phyloP scores from a whole-genome alignment of 805 yeast species.

The Cyberlindnera meyerae region DNA sequence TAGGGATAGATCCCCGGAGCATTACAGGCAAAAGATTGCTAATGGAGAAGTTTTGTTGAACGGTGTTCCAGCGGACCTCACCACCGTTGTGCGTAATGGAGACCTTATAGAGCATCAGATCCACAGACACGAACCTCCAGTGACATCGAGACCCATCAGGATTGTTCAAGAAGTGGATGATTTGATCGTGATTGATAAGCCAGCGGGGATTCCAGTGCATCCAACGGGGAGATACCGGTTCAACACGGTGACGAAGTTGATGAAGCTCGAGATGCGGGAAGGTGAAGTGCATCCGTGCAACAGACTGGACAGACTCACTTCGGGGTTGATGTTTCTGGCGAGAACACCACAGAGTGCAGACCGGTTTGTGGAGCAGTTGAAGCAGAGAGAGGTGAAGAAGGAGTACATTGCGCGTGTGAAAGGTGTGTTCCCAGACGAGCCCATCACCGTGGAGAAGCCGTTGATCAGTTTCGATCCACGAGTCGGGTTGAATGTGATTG shows the following conservation, averaged over 20 bases:
- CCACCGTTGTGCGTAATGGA: conserved; percentile 71
- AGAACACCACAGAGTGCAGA: conserved; percentile 53
- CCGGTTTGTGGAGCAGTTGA: conserved; percentile 50
- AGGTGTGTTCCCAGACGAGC: conserved; percentile 75
- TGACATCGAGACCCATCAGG: conserved; percentile 30
- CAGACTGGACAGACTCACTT: conserved; percentile 83
- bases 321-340: conserved; percentile 77
- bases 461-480: conserved; percentile 69
- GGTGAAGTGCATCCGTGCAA: conserved; percentile 77
- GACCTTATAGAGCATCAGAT: conserved; percentile 70
- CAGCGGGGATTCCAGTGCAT: conserved; percentile 92
- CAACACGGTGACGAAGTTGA: conserved; percentile 69
- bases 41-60: conserved; percentile 76
- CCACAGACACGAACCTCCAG: conserved; percentile 82
- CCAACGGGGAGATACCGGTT: conserved; percentile 85
- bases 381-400: conserved; percentile 51
- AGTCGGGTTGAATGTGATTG: conserved; percentile 51
- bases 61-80: conserved; percentile 54
- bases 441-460: conserved; percentile 59
- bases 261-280: conserved; percentile 62
- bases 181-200: conserved; percentile 82
- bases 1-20: conserved; percentile 65
- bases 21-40: conserved; percentile 51
- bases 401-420: conserved; percentile 83
- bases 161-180: conserved; percentile 57